A percentile compares a stretch with the other conserved stretches of the same genome.
These are phyloP conservation scores for Plasmodium sp. DNA, from an alignment of 169 alveolate species.

Conservation along the genomic window DNA sequence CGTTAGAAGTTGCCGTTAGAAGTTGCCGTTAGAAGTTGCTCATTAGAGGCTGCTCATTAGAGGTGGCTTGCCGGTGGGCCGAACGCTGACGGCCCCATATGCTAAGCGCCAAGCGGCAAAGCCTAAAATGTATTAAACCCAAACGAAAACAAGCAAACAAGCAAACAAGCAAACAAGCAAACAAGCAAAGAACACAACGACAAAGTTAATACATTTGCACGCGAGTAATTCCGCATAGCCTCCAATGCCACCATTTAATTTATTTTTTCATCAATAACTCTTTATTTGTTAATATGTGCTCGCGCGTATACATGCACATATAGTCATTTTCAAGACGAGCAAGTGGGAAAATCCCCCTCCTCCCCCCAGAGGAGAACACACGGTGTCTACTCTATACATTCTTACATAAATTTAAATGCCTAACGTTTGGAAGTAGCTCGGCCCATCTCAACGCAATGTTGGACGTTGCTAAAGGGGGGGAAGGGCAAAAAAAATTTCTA, in stretches of 20 bases:
- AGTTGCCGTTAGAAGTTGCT: not conserved
- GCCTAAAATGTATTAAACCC: slow-evolving; percentile 1
- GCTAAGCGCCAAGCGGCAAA: not conserved
- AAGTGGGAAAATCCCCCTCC: slow-evolving; percentile 3
- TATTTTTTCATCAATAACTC: slow-evolving; percentile 31
- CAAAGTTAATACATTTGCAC: not conserved
- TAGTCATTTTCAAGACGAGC: not conserved
- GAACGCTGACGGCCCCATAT: not conserved
- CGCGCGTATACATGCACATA: not conserved
- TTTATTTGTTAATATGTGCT: slow-evolving; percentile 7
- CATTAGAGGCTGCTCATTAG: not conserved
- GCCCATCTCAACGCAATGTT: not conserved
- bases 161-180: not conserved
- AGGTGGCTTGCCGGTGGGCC: not conserved
- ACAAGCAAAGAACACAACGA: not conserved
- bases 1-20: not conserved
- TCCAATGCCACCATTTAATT: slow-evolving; percentile 14
- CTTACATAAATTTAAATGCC: not conserved
- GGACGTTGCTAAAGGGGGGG: not conserved
- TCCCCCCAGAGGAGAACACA: not conserved
- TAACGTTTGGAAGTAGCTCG: not conserved
- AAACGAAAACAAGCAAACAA: not conserved
- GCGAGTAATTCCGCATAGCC: not conserved
- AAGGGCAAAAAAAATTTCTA: not conserved
- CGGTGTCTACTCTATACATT: not conserved